These are phyloP conservation scores for Naegleria fowleri DNA, from an alignment of 208 protist genomes.

Conservation along the genomic window DNA sequence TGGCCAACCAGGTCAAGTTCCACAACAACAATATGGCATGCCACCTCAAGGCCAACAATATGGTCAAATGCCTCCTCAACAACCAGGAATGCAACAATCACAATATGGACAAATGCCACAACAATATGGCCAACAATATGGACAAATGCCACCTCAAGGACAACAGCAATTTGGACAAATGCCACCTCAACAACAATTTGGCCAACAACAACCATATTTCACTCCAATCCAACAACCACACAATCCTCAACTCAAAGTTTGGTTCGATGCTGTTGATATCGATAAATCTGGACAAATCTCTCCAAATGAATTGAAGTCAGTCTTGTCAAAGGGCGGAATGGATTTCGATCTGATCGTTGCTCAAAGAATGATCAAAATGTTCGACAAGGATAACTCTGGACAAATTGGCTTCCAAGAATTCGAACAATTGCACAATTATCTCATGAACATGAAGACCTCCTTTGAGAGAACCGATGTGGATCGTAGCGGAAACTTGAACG, in stretches of 20 bases:
- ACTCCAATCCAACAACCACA: not conserved
- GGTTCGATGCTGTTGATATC: conserved; percentile 67
- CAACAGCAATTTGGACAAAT: not conserved
- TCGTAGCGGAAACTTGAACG: conserved; percentile 25
- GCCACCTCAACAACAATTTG: not conserved
- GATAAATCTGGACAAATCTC: conserved; percentile 61
- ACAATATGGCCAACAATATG: not conserved
- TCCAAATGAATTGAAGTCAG: conserved; percentile 63
- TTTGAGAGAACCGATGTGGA: conserved; percentile 27
- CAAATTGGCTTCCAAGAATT: conserved; percentile 66
- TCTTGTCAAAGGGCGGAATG: conserved; percentile 55
- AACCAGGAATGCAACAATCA: not conserved
- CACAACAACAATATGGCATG: not conserved
- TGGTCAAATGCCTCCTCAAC: not conserved
- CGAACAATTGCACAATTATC: conserved; percentile 52
- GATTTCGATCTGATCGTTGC: conserved; percentile 64
- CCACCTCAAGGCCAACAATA: not conserved
- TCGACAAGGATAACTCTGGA: conserved; percentile 61
- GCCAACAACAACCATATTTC: not conserved
- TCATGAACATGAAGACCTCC: not conserved
- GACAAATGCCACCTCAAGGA: not conserved
- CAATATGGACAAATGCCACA: not conserved
- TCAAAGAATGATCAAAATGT: conserved; percentile 68
- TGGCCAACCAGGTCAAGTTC: not conserved
- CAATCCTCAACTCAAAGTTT: conserved; percentile 49